A percentile compares a stretch with the other conserved stretches of the same genome.
These are phyloP conservation scores for Alternaria rosae DNA, from an alignment of 2,329 filamentous ascomycete species.

Conservation along the genomic window DNA sequence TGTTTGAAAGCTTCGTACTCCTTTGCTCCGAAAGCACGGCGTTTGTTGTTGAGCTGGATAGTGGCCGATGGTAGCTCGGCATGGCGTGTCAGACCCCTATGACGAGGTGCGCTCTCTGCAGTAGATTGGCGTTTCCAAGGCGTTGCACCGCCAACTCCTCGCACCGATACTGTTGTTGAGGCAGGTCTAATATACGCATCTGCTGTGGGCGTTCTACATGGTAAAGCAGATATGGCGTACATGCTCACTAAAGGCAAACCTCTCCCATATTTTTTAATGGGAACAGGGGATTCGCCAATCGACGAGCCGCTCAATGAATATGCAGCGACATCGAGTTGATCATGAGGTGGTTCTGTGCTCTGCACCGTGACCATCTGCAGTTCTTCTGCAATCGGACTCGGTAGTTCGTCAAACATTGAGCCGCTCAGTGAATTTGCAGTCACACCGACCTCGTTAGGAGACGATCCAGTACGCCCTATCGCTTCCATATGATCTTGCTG, in stretches of 20 bases:
- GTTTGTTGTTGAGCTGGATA: not conserved
- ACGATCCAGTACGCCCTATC: fast-evolving
- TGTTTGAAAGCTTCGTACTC: not conserved
- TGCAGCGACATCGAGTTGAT: not conserved
- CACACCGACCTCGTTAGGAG: not conserved
- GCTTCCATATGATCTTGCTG: not conserved
- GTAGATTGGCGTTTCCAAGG: fast-evolving
- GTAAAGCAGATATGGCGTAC: not conserved
- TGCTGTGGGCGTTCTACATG: not conserved
- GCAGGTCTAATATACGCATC: not conserved
- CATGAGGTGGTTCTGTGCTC: not conserved
- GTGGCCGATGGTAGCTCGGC: not conserved
- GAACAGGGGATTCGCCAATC: not conserved
- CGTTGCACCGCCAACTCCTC: not conserved
- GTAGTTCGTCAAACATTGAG: not conserved
- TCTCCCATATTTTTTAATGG: fast-evolving
- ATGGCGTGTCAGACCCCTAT: fast-evolving
- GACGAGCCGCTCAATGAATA: not conserved
- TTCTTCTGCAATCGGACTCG: not conserved
- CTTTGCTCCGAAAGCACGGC: not conserved
- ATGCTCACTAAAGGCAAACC: not conserved
- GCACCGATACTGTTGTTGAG: not conserved
- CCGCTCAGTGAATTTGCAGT: not conserved
- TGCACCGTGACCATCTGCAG: not conserved
- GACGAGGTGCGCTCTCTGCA: not conserved